phyloP scores from a whole-genome alignment of 2,329 filamentous ascomycete species.

The Pseudodiploospora longispora region DNA sequence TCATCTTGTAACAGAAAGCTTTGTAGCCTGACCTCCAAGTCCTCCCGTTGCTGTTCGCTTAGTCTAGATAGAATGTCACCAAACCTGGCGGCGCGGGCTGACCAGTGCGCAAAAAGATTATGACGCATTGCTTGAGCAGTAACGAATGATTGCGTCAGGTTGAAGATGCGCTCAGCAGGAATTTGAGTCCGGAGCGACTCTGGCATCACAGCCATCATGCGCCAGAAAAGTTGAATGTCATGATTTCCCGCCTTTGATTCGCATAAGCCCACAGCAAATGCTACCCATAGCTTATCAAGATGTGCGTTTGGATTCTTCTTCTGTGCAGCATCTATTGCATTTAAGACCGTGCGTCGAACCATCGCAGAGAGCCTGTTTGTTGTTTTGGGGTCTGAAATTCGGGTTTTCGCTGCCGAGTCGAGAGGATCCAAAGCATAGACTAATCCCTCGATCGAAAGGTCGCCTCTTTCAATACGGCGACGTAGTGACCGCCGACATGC shows the following conservation, averaged over 20 bases:
- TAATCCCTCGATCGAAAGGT: slow-evolving; percentile 9
- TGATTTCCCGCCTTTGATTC: slow-evolving; percentile 6
- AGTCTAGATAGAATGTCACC: slow-evolving; percentile 10
- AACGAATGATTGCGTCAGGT: slow-evolving; percentile 10
- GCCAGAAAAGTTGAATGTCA: slow-evolving; percentile 12
- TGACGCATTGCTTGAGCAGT: slow-evolving; percentile 12
- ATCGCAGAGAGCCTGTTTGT: slow-evolving; percentile 11
- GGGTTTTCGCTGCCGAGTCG: slow-evolving; percentile 9
- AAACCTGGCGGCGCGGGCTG: slow-evolving; percentile 11
- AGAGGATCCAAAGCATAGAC: slow-evolving; percentile 12
- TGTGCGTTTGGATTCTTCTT: slow-evolving; percentile 1
- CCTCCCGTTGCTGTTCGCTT: slow-evolving; percentile 4
- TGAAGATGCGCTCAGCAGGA: slow-evolving; percentile 6
- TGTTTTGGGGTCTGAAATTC: slow-evolving; percentile 7
- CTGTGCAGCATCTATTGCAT: slow-evolving; percentile 10
- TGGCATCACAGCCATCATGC: slow-evolving; percentile 13
- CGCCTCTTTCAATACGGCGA: slow-evolving; percentile 8
- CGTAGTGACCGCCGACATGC: slow-evolving; percentile 10
- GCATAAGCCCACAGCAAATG: slow-evolving; percentile 9
- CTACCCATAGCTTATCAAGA: slow-evolving; percentile 12
- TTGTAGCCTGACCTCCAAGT: slow-evolving; percentile 8
- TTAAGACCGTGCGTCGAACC: slow-evolving; percentile 13
- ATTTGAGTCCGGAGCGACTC: slow-evolving; percentile 9
- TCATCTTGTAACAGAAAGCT: slow-evolving; percentile 9
- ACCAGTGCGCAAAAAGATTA: slow-evolving; percentile 12